Percentiles rank a stretch among this genome's conserved stretches.
phyloP scores from a whole-genome alignment of 2,329 filamentous ascomycete genomes.

The Sclerotinia spermophila region DNA sequence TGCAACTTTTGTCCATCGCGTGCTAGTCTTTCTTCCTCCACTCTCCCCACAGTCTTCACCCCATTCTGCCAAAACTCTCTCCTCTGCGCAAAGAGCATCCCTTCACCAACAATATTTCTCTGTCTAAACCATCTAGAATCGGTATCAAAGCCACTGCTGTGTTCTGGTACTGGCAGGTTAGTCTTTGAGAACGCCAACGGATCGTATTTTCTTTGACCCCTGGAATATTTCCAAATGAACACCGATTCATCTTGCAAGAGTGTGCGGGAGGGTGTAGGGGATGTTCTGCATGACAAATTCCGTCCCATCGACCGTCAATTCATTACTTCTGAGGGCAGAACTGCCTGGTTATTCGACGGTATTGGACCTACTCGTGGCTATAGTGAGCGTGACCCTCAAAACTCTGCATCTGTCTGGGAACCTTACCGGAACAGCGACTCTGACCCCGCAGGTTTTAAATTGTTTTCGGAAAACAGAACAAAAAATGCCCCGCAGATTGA shows the following conservation, averaged over 20 bases:
- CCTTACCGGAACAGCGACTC: neutral
- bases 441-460: neutral
- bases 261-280: neutral
- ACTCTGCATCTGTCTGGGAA: neutral
- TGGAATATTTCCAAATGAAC: neutral
- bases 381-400: neutral
- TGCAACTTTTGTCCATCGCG: too few species aligned
- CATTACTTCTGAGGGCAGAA: neutral
- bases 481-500: neutral
- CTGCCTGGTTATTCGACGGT: neutral
- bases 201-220: neutral
- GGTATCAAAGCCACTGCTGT: neutral
- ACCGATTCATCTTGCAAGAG: neutral
- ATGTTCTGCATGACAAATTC: neutral
- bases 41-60: too few species aligned
- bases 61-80: neutral
- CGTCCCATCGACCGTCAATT: neutral
- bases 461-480: neutral
- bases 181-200: neutral
- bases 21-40: too few species aligned
- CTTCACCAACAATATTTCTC: neutral
- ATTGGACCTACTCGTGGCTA: neutral
- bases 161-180: neutral
- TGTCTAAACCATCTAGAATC: neutral
- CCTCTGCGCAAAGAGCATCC: neutral